A percentile compares a stretch with the other conserved stretches of the same genome.
Evolutionary conservation across 768 basidiomycete species (phyloP).

Genomic region (Auriscalpium microsporum): DNA sequence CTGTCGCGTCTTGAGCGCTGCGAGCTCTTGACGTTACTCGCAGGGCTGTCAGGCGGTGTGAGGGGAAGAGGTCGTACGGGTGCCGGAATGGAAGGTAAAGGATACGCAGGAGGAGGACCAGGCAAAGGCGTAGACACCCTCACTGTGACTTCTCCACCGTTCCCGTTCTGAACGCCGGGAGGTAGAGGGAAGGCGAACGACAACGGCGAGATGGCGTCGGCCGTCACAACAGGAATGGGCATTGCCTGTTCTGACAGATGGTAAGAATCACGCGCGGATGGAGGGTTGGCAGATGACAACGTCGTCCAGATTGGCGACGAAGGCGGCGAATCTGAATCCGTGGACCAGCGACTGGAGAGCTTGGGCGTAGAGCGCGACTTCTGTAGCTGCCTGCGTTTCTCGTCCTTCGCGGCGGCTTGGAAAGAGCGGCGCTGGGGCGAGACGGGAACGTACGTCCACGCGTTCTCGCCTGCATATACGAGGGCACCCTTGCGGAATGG

Average conservation of each 20-base stretch:
- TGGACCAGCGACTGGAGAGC: slow-evolving; percentile 3
- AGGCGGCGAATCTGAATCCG: slow-evolving; percentile 2
- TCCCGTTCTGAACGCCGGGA: neutral
- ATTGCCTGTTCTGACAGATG: neutral
- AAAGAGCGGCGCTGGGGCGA: neutral
- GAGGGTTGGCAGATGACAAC: neutral
- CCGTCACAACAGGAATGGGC: neutral
- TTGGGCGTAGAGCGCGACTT: slow-evolving; percentile 2
- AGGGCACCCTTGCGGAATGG: slow-evolving; percentile 14
- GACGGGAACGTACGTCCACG: neutral
- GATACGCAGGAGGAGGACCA: slow-evolving; percentile 4
- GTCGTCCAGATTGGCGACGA: neutral
- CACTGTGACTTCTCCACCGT: slow-evolving; percentile 5
- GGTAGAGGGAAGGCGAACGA: slow-evolving; percentile 13
- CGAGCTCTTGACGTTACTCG: neutral
- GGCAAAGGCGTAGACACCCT: slow-evolving; percentile 2
- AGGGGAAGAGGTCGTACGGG: slow-evolving; percentile 4
- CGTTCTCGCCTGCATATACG: neutral
- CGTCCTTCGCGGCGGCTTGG: neutral
- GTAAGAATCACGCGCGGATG: neutral
- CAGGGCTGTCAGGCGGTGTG: neutral
- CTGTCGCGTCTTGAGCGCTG: neutral
- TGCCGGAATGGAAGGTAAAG: slow-evolving; percentile 5
- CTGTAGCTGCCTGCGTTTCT: neutral
- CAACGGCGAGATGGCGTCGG: slow-evolving; percentile 2